Conservation (phyloP, 768 basidiomycete species). For the Suillus cothurnatus region DNA sequence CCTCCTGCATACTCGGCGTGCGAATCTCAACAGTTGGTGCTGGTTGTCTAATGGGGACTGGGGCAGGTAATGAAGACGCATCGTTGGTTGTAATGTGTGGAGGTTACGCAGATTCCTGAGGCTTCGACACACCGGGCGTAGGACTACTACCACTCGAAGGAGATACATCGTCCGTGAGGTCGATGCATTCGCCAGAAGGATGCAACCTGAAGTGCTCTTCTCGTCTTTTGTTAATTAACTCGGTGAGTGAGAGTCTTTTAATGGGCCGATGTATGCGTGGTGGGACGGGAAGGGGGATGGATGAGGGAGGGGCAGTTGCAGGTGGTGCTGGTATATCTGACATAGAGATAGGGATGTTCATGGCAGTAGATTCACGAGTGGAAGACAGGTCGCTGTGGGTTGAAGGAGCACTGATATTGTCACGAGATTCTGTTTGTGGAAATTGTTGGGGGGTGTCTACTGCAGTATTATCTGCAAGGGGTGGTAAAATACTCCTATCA, state of each 20-base stretch:
- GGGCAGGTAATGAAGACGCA: not conserved
- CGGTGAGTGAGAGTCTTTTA: constrained; percentile 21
- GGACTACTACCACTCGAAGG: not conserved
- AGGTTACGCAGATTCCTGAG: not conserved
- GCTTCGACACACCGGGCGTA: not conserved
- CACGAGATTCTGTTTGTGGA: not conserved
- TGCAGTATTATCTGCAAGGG: not conserved
- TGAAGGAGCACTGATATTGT: not conserved
- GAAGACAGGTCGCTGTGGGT: not conserved
- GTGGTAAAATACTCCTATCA: not conserved
- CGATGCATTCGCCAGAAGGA: constrained; percentile 1
- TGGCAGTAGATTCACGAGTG: constrained; percentile 2
- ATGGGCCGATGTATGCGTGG: constrained; percentile 22
- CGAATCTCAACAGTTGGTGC: not conserved
- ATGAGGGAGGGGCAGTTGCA: constrained; percentile 5
- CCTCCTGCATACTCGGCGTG: constrained; percentile 3
- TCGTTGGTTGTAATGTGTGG: not conserved
- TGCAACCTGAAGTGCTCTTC: not conserved
- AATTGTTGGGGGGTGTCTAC: not conserved
- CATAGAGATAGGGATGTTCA: not conserved
- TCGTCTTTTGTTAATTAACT: constrained; percentile 26
- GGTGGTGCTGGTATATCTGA: constrained; percentile 1
- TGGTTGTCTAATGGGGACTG: not conserved
- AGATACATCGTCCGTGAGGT: not conserved
- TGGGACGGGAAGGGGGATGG: constrained; percentile 20